Evolutionary conservation across 768 basidiomycete genomes (phyloP), one percentile per base, ranked within the genome.

Genomic region (Cystofilobasidium bisporidii): DNA sequence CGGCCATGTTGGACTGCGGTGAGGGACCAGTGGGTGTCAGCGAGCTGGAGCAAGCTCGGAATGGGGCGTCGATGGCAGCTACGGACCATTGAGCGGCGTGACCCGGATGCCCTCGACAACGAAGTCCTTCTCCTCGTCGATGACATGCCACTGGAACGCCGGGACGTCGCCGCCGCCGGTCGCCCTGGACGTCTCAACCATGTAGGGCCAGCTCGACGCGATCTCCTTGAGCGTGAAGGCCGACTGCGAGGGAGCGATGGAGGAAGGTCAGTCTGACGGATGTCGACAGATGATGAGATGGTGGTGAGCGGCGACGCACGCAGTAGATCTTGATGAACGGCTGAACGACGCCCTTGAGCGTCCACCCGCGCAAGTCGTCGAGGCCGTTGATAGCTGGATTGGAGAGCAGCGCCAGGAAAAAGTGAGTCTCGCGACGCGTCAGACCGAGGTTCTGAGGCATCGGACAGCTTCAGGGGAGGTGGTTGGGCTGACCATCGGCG

Each of bases 301-400:
- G 1, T 43, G 22, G 40, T 8, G 17, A 28, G 17, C 30, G 59
- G 20, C 14, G 59, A 61, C 40, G 53, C 61, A 65, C 68, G 47
- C 48, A 60, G 59, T 62, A 64, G 30, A 69, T 57, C 43, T 65
- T 60, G 53, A 61, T 61, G 28, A 63, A 58, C 32, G 60, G 62
- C 30, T 36, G 47, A 33, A 67, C 50, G 41, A 76, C 80, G 65
- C 70, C 68, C 33, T 61, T 64, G 28, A 69, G 63, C 22, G 68
- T 69, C 68, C 68, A 69, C 86, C 88, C 87, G 80, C 91, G 81
- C 43, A 93, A 79, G 76, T 94, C 91, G 77, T 94, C 91, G 65
- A 94, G 77, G 3, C 91, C 91, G 73, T 91, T 90, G 80, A 91
- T 89, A 9, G 91, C 91, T 68, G 45, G n/a, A n/a, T n/a, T n/a